phyloP scores from a whole-genome alignment of 768 basidiomycete genomes.

The Calocera viscosa region DNA sequence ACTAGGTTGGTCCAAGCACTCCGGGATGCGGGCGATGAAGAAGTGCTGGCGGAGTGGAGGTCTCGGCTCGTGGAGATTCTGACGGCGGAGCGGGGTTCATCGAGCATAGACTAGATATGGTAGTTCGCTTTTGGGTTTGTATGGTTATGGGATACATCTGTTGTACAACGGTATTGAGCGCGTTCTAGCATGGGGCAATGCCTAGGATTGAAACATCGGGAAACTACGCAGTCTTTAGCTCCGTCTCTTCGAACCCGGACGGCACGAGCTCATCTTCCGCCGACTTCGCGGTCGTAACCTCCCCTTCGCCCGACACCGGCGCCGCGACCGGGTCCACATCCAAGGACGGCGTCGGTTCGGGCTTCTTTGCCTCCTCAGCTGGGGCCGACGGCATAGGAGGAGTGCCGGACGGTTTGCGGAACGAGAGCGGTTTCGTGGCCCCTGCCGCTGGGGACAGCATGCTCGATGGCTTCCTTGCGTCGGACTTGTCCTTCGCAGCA shows the following conservation, averaged over 20 bases:
- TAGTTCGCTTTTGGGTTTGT: not conserved
- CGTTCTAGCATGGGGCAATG: too few species aligned
- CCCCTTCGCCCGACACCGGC: not conserved
- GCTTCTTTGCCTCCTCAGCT: not conserved
- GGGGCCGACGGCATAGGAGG: not conserved
- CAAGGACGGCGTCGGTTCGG: not conserved
- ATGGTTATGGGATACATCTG: not conserved
- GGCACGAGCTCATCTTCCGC: not conserved
- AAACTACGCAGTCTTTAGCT: not conserved
- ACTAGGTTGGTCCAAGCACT: not conserved
- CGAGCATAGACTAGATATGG: not conserved
- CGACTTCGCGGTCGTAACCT: not conserved
- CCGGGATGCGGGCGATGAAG: not conserved
- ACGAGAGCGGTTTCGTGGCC: not conserved
- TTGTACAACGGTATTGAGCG: not conserved
- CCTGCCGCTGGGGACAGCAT: not conserved
- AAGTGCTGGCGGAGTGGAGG: not conserved
- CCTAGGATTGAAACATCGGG: too few species aligned
- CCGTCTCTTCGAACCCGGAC: not conserved
- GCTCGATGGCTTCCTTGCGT: not conserved
- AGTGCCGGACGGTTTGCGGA: not conserved
- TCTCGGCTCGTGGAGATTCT: not conserved
- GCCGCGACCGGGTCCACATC: not conserved
- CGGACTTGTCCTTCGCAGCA: not conserved
- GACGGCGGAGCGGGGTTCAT: not conserved